A percentile compares a stretch with the other conserved stretches of the same genome.
phyloP scores from a whole-genome alignment of 148 eudicot species.

The Beta vulgaris region DNA sequence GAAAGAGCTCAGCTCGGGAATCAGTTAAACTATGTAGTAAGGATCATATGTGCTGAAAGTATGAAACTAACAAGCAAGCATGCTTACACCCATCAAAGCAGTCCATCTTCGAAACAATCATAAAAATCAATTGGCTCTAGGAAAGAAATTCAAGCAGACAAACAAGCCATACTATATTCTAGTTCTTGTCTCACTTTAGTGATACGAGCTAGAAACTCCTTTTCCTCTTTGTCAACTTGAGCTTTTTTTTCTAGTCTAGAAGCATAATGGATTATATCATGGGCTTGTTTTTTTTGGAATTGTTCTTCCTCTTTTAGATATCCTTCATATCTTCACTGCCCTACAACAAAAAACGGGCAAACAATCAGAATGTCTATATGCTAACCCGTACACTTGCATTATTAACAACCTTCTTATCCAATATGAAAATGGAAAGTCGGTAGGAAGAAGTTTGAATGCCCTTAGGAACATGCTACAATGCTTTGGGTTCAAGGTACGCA shows the following conservation, averaged over 20 bases:
- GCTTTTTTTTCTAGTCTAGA: conserved; percentile 7
- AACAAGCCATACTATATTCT: not conserved
- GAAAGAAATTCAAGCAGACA: conserved; percentile 13
- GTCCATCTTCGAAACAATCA: conserved; percentile 7
- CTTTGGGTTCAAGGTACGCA: too few species aligned
- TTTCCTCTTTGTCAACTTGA: conserved; percentile 16
- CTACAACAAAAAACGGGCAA: too few species aligned
- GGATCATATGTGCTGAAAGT: not conserved
- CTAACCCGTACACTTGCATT: too few species aligned
- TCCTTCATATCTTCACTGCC: too few species aligned
- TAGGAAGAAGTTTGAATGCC: too few species aligned
- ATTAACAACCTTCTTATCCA: too few species aligned
- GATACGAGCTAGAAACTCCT: not conserved
- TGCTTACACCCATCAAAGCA: not conserved
- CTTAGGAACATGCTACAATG: too few species aligned
- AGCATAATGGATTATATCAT: not conserved
- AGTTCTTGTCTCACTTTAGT: conserved; percentile 18
- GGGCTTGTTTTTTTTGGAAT: not conserved
- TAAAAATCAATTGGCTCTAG: conserved; percentile 11
- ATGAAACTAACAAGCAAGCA: not conserved
- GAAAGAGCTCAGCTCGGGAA: too few species aligned
- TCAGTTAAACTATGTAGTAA: not conserved
- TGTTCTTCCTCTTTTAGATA: too few species aligned
- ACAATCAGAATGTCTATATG: too few species aligned
- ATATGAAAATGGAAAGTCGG: too few species aligned